Base-by-base conservation (phyloP, 2,329 filamentous ascomycete genomes). In the Chaetomiaceae sp. region DNA sequence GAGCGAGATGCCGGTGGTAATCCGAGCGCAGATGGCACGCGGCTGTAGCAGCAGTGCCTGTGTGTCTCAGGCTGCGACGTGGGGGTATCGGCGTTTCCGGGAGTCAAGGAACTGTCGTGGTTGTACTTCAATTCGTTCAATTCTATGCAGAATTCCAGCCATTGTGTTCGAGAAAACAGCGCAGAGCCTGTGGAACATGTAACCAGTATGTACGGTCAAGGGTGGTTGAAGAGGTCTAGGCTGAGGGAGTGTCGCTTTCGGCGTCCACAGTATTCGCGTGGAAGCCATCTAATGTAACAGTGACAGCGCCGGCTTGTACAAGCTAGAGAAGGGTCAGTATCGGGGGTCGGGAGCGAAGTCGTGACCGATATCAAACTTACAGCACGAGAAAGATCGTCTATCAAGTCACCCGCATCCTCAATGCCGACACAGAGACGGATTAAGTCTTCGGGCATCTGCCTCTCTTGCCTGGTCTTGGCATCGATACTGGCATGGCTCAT, bases 401-500 rank as follows among this genome's bases (percentile, higher is more conserved):
- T 89, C 64, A 99, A 69, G 74, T 99, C 94, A 63, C 90, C 83
- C 3, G 80, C 82, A 70, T 99, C 94, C 70, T 99, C 94, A 65
- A 99, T 99, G 42, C 94, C 94, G 40, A 99, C 91, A 67, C 94
- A 99, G 51, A 99, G 73, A 52, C 94, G 82, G 64, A 99, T 97
- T 56, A 99, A 87, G 69, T 99, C 94, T 72, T 99, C 94, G 11
- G 94, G 94, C 84, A 99, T 88, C 60, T 92, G 86, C 59, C 91
- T 82, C 73, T 95, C 91, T 64, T 83, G 79, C 62, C 94, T 80
- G 48, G 91, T 97, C 76, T 96, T 95, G 55, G 91, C 89, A 68
- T 97, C 94, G 66, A 99, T 99, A 68, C 90, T 96, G 36, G 94
- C 94, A 72, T 99, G 94, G 72, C 92, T 97, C 95, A 99, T 99